phyloP scores from a whole-genome alignment of 306 rosid genomes.

The Cicer chorassanicum region DNA sequence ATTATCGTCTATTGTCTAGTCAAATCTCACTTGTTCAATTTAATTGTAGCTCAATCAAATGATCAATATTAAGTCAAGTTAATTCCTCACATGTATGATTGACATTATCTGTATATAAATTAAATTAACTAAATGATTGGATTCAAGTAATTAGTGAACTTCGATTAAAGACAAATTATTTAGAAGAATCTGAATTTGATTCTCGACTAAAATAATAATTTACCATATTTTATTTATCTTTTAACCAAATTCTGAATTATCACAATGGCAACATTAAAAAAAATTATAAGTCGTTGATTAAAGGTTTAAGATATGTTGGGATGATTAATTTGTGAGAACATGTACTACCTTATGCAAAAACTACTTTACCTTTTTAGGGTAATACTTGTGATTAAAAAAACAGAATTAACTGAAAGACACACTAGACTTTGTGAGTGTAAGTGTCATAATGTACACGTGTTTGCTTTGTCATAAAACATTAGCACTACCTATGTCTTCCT shows the following conservation, averaged over 20 bases:
- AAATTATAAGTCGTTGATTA: background rate
- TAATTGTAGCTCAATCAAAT: too few relatives aligned
- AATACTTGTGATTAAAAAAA: constrained; percentile 1
- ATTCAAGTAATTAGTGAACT: too few relatives aligned
- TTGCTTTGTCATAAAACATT: constrained; percentile 40
- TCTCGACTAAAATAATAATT: too few relatives aligned
- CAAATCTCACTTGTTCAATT: too few relatives aligned
- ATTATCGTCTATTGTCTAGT: too few relatives aligned
- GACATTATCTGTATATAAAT: too few relatives aligned
- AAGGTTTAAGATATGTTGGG: background rate
- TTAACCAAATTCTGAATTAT: too few relatives aligned
- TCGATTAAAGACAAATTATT: too few relatives aligned
- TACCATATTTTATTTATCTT: too few relatives aligned
- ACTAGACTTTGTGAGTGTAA: constrained; percentile 30
- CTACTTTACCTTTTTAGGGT: background rate
- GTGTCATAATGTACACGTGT: constrained; percentile 41
- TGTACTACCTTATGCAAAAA: constrained; percentile 11
- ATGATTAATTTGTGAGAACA: background rate
- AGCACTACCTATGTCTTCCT: constrained; percentile 44
- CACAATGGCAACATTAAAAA: too few relatives aligned
- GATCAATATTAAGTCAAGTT: background rate
- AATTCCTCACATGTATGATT: background rate
- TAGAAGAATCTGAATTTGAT: too few relatives aligned
- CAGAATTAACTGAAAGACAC: constrained; percentile 48
- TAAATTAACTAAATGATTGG: too few relatives aligned